Evolutionary conservation across 768 basidiomycete genomes (phyloP).

Genomic region (Leccinum broughii): DNA sequence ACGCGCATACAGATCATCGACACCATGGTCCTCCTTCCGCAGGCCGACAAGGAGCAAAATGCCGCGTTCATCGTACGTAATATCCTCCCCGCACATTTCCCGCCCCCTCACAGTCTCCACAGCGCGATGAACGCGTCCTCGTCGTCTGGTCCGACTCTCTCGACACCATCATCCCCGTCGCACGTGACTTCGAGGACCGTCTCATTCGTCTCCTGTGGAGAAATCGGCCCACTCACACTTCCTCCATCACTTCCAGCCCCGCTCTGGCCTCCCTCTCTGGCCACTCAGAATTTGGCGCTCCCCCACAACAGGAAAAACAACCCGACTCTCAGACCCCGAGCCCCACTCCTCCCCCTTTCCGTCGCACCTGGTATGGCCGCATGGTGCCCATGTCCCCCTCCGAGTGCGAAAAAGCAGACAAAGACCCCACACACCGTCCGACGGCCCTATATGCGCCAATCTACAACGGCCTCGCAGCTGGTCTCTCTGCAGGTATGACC

Average conservation of each 20-base stretch:
- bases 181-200: conserved; percentile 54
- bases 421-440: conserved; percentile 15
- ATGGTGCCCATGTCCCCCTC: conserved; percentile 43
- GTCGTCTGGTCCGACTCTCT: conserved; percentile 84
- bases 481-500: conserved; percentile 24
- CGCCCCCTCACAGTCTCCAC: neutral
- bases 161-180: conserved; percentile 62
- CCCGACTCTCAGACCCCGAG: conserved; percentile 16
- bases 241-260: conserved; percentile 29
- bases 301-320: conserved; percentile 16
- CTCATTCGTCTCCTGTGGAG: conserved; percentile 60
- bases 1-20: conserved; percentile 84
- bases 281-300: conserved; percentile 35
- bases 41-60: conserved; percentile 39
- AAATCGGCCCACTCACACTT: conserved; percentile 29
- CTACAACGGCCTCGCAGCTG: conserved; percentile 32
- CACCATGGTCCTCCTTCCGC: conserved; percentile 72
- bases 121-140: conserved; percentile 83
- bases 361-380: conserved; percentile 62
- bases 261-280: conserved; percentile 37
- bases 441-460: conserved; percentile 28
- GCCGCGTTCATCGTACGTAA: conserved; percentile 71
- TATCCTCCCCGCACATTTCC: neutral
- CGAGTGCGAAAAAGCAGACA: conserved; percentile 28
- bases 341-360: conserved; percentile 31